Evolutionary conservation across 768 basidiomycete species (phyloP), one percentile per base, ranked within the genome.

Genomic region (Daedaleopsis sinensis): DNA sequence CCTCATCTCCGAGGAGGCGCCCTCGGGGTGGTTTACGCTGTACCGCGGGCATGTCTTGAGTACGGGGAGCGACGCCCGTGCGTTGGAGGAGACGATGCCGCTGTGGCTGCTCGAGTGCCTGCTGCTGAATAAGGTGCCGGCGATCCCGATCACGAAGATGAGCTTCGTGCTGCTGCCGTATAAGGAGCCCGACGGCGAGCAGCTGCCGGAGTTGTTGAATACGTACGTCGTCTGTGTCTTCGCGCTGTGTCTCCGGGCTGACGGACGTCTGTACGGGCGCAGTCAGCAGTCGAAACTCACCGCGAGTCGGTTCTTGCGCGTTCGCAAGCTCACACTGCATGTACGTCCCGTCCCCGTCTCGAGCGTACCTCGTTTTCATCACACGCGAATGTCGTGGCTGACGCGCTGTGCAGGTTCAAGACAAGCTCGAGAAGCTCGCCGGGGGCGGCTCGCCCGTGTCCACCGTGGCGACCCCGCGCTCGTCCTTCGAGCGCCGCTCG

Each of bases 81-180:
- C 72, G 15, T 78, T 98, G 38, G 95, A 97, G 74, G 84, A 87
- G 67, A 81, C 77, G 42, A 86, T 94, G 80, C 96, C 96, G 3
- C 70, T 87, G 65, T 98, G 96, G 96, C 76, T 97, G 51, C 76
- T 94, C 53, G 93, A 98, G 72, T 96, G 90, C 68, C 75, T 98
- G 42, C 79, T 98, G 42, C 74, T 86, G 15, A 89, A 90, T 65
- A 86, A 84, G 69, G 76, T 80, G 57, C 76, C 83, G 15, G 65
- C 80, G 27, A 68, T 79, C 0, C 83, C 85, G 18, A 78, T 79
- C 13, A 78, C 83, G 54, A 99, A 98, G 77, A 71, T 98, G 47
- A 93, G 94, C 67, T 99, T 98, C 71, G 85, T 96, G 19, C 74
- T 99, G 39, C 78, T 96, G 63, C 94, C 96, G 1, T 91, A 85